These are phyloP conservation scores for Populus hybrid DNA, from an alignment of 441 rosid species.

Conservation along the genomic window DNA sequence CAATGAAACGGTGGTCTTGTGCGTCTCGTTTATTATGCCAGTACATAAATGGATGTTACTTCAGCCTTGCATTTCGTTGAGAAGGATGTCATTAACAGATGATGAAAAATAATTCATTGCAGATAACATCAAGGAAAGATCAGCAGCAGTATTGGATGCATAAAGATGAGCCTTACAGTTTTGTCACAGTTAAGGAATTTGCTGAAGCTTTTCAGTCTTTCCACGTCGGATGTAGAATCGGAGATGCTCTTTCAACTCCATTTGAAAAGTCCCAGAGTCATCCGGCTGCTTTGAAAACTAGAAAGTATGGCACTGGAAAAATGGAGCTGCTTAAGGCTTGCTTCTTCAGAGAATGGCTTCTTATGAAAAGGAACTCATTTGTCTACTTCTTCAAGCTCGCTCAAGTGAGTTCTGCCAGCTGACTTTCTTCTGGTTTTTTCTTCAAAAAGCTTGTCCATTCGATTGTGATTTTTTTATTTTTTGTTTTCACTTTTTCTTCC, in stretches of 20 bases:
- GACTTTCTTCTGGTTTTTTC: background rate
- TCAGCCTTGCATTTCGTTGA: background rate
- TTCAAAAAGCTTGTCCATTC: background rate
- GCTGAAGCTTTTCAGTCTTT: conserved; percentile 71
- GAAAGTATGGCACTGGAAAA: conserved; percentile 53
- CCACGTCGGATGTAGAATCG: conserved; percentile 49
- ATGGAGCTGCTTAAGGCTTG: conserved; percentile 62
- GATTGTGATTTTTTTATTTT: background rate
- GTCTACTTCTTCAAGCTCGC: conserved; percentile 47
- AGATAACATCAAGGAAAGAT: conserved; percentile 92
- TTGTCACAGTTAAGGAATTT: conserved; percentile 57
- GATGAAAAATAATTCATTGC: conserved; percentile 6
- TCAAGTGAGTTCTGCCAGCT: conserved; percentile 40
- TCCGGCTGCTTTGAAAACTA: conserved; percentile 71
- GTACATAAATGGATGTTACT: background rate
- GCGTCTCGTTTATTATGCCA: background rate
- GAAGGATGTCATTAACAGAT: background rate
- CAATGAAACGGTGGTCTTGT: background rate
- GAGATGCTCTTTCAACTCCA: conserved; percentile 52
- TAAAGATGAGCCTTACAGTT: conserved; percentile 54
- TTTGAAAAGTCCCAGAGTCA: conserved; percentile 66
- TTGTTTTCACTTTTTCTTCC: background rate
- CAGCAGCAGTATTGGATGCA: conserved; percentile 74
- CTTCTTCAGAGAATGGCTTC: conserved; percentile 62
- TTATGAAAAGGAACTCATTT: conserved; percentile 55